Conservation (phyloP, 192 early-diverging fungal genomes). For the Dissophora ornata region DNA sequence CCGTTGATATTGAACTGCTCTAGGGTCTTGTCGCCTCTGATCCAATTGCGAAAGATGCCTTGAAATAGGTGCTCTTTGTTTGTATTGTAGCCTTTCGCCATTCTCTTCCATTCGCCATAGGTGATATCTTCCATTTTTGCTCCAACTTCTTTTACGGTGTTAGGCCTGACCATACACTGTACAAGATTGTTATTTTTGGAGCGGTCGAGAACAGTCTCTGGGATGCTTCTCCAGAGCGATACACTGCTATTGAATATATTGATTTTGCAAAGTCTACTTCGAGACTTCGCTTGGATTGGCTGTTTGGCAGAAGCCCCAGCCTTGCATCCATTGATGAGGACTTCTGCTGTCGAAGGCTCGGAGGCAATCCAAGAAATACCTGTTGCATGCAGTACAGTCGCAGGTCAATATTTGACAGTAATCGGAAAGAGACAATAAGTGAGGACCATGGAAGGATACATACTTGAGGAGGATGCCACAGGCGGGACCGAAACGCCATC, state of each 20-base stretch:
- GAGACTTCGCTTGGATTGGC: slow-evolving; percentile 19
- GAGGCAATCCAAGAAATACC: slow-evolving; percentile 33
- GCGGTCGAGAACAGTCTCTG: background rate
- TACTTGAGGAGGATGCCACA: slow-evolving; percentile 40
- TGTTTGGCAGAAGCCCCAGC: slow-evolving; percentile 60
- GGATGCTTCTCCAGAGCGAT: slow-evolving; percentile 16
- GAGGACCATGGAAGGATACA: background rate
- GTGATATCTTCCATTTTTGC: slow-evolving; percentile 2
- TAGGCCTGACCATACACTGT: background rate
- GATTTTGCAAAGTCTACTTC: slow-evolving; percentile 44
- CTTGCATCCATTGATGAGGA: slow-evolving; percentile 61
- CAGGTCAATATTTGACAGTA: no score
- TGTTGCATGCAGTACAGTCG: no score
- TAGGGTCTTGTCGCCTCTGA: background rate
- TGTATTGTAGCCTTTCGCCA: background rate
- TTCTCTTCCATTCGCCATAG: slow-evolving; percentile 31
- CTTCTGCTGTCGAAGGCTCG: slow-evolving; percentile 46
- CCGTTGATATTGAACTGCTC: slow-evolving; percentile 23
- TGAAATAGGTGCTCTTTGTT: slow-evolving; percentile 6
- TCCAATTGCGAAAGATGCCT: slow-evolving; percentile 28
- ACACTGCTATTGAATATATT: slow-evolving; percentile 31
- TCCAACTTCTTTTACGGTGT: background rate
- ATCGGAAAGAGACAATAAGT: no score
- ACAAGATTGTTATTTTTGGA: background rate
- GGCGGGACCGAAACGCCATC: background rate